phyloP scores from a whole-genome alignment of 768 basidiomycete genomes.

The Lentinula sp. region DNA sequence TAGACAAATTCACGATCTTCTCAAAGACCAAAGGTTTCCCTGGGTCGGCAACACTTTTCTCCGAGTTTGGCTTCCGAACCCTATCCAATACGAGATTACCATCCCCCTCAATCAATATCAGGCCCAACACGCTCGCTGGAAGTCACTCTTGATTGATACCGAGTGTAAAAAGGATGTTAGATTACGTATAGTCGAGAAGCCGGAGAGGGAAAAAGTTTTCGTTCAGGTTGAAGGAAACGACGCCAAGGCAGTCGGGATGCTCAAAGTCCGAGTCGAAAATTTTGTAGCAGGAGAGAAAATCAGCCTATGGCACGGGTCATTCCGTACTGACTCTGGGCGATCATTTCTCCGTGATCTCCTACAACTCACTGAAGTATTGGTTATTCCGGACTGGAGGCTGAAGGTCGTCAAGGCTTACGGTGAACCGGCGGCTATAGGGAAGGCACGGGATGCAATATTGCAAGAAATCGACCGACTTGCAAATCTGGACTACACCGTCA shows the following conservation, averaged over 20 bases:
- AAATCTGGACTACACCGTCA: slow-evolving; percentile 32
- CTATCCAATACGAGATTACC: slow-evolving; percentile 43
- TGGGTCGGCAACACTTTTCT: slow-evolving; percentile 25
- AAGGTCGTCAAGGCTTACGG: slow-evolving; percentile 43
- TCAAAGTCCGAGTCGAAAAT: slow-evolving; percentile 57
- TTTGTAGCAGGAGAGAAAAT: slow-evolving; percentile 42
- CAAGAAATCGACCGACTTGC: slow-evolving; percentile 42
- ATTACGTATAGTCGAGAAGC: slow-evolving; percentile 20
- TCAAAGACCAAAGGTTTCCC: slow-evolving; percentile 25
- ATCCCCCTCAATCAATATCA: slow-evolving; percentile 43
- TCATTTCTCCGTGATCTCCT: slow-evolving; percentile 28
- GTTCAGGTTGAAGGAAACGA: slow-evolving; percentile 43
- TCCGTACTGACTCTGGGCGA: slow-evolving; percentile 22
- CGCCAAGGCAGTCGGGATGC: slow-evolving; percentile 44
- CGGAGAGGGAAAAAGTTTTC: slow-evolving; percentile 1
- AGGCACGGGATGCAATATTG: slow-evolving; percentile 37
- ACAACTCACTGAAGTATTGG: slow-evolving; percentile 30
- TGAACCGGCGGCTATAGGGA: slow-evolving; percentile 26
- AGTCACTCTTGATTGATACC: slow-evolving; percentile 28
- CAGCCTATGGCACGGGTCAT: slow-evolving; percentile 42
- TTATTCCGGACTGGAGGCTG: slow-evolving; percentile 40
- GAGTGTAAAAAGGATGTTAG: slow-evolving; percentile 30
- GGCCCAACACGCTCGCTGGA: slow-evolving; percentile 46
- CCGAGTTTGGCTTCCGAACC: slow-evolving; percentile 37
- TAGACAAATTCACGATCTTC: slow-evolving; percentile 26